Base-by-base conservation (phyloP, 2,329 filamentous ascomycete genomes). In the Leptographium lundbergii region DNA sequence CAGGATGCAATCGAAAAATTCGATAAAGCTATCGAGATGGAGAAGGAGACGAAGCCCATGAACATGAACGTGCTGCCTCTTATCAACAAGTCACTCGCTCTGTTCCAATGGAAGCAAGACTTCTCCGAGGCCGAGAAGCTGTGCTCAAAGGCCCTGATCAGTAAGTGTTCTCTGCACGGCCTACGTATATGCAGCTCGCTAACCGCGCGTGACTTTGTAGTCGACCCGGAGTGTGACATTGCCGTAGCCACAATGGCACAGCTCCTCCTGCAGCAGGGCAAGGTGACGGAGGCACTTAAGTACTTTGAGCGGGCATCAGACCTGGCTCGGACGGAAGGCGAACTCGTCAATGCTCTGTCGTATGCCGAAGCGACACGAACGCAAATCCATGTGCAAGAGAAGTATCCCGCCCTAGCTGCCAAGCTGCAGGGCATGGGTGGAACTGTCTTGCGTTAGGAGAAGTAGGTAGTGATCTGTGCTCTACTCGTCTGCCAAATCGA, bases 41-140 rank as follows among this genome's bases (percentile, higher is more conserved):
- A 99, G 81, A 95, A 94, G 79, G 85, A 89, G 73, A 86, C 85
- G 64, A 95, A 95, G 77, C 91, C 91, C 17, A 86, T 94, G 73
- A 88, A 90, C 62, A 97, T 99, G 87, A 99, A 99, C 68, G 94
- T 99, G 34, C 77, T 99, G 63, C 94, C 94, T 17, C 79, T 99
- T 56, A 97, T 99, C 76, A 99, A 99, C 84, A 99, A 99, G 79
- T 91, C 94, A 6, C 81, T 99, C 32, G 91, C 92, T 14, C 79
- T 97, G 54, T 97, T 96, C 82, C 94, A 99, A 72, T 96, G 91
- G 88, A 97, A 96, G 80, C 88, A 95, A 68, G 92, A 97, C 74
- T 97, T 95, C 70, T 79, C 82, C 61, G 92, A 96, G 73, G 92
- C 94, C 2, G 91, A 99, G 78, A 89, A 94, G 74, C 81, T 99